phyloP scores from a whole-genome alignment of 2,329 filamentous ascomycete genomes.

The Sporothrix schenckii region DNA sequence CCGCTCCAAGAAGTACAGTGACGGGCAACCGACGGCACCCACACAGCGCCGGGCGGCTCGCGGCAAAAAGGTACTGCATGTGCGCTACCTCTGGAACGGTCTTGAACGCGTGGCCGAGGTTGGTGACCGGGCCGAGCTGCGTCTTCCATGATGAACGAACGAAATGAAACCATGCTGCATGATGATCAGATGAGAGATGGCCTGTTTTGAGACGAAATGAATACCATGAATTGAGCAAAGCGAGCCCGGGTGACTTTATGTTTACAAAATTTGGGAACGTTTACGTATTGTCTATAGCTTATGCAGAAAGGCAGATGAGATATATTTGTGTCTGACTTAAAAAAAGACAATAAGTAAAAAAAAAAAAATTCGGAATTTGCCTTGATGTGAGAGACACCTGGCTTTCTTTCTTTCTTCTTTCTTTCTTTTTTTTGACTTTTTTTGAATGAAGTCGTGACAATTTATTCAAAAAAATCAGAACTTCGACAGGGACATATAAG shows the following conservation, averaged over 20 bases:
- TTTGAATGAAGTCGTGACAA: background rate
- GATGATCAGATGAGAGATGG: background rate
- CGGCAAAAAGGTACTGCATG: conserved; percentile 50
- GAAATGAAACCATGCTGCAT: background rate
- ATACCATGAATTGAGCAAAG: background rate
- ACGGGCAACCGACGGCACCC: background rate
- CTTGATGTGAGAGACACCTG: background rate
- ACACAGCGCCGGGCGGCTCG: background rate
- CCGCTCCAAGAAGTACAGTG: conserved; percentile 11
- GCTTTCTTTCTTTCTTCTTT: background rate
- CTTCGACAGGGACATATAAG: background rate
- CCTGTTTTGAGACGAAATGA: background rate
- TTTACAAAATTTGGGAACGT: background rate
- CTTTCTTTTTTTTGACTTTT: background rate
- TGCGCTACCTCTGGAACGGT: conserved; percentile 50
- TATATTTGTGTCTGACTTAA: background rate
- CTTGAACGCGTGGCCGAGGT: conserved; percentile 46
- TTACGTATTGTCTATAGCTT: background rate
- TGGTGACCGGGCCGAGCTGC: conserved; percentile 44
- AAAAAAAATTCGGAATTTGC: too few species aligned
- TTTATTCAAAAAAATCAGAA: background rate
- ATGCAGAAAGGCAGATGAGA: conserved; percentile 6
- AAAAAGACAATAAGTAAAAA: background rate
- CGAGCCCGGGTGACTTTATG: conserved; percentile 3
- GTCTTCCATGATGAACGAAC: conserved; percentile 39